Evolutionary conservation across 805 yeast genomes (phyloP).

Genomic region (Phaffomyces thermotolerans): DNA sequence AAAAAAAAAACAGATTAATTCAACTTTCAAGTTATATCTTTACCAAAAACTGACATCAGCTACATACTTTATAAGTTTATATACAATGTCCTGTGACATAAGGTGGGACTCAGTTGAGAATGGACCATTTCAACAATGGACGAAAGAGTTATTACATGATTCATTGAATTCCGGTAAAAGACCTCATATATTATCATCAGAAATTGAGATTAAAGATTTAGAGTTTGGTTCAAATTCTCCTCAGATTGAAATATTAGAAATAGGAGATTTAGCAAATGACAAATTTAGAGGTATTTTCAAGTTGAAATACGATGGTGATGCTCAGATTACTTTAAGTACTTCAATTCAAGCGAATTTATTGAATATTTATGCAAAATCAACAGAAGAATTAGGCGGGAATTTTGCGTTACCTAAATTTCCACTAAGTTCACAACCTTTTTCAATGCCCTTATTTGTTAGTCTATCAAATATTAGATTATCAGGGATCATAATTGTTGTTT

Average conservation of each 20-base stretch:
- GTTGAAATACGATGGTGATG: conserved; percentile 68
- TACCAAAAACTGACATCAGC: neutral
- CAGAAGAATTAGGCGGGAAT: conserved; percentile 27
- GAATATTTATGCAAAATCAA: conserved; percentile 44
- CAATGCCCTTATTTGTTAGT: conserved; percentile 72
- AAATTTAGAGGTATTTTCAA: conserved; percentile 78
- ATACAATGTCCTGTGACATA: conserved; percentile 64
- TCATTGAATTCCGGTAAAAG: conserved; percentile 68
- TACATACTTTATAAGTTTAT: too few species aligned
- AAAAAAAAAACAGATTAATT: neutral
- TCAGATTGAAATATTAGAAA: conserved; percentile 67
- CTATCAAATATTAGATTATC: conserved; percentile 63
- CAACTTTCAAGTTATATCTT: too few species aligned
- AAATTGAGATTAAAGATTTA: conserved; percentile 58
- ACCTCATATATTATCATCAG: conserved; percentile 64
- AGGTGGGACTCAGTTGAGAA: conserved; percentile 72
- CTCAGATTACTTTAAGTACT: conserved; percentile 65
- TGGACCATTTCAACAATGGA: conserved; percentile 53
- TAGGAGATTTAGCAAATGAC: conserved; percentile 73
- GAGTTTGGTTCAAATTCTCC: conserved; percentile 74
- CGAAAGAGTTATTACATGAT: conserved; percentile 57
- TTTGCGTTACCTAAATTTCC: conserved; percentile 65
- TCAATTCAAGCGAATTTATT: conserved; percentile 81
- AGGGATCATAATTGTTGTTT: conserved; percentile 82
- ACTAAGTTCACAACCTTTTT: conserved; percentile 58